phyloP scores from a whole-genome alignment of 2,329 filamentous ascomycete genomes.

The Cladosporium sp. region DNA sequence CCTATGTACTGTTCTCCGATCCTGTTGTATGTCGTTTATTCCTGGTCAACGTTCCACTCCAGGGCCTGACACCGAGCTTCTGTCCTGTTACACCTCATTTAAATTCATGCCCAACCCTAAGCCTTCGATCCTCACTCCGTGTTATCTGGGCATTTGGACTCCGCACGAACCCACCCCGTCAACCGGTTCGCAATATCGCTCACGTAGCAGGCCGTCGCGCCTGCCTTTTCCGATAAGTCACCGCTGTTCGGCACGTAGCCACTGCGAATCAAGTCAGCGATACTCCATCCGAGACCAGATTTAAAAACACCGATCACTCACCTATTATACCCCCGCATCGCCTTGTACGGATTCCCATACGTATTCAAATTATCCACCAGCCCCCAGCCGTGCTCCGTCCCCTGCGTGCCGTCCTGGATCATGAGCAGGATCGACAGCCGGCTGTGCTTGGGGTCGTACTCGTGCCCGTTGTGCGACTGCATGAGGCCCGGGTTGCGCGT shows the following conservation, averaged over 20 bases:
- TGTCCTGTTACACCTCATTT: too few relatives aligned
- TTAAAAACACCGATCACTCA: background rate
- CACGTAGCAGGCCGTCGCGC: conserved; percentile 47
- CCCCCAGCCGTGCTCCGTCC: conserved; percentile 37
- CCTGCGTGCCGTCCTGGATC: conserved; percentile 41
- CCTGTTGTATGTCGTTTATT: too few relatives aligned
- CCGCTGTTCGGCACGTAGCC: conserved; percentile 30
- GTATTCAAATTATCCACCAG: conserved; percentile 34
- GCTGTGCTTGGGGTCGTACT: conserved; percentile 28
- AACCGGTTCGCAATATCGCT: conserved; percentile 47
- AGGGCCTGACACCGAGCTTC: too few relatives aligned
- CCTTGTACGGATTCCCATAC: conserved; percentile 35
- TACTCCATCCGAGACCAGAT: too few relatives aligned
- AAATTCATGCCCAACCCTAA: too few relatives aligned
- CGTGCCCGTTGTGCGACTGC: conserved; percentile 38
- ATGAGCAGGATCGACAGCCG: conserved; percentile 31
- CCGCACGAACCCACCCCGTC: conserved; percentile 34
- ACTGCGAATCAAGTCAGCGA: conserved; percentile 16
- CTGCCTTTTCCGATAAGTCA: conserved; percentile 38
- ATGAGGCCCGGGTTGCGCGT: conserved; percentile 42
- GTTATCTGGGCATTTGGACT: conserved; percentile 13
- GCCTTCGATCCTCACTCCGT: background rate
- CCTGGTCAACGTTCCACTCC: too few relatives aligned
- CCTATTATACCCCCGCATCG: conserved; percentile 42
- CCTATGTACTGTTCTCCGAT: too few relatives aligned